A percentile compares a stretch with the other conserved stretches of the same genome.
Conservation (phyloP, 106 monocot species). For the Acorus calamus region DNA sequence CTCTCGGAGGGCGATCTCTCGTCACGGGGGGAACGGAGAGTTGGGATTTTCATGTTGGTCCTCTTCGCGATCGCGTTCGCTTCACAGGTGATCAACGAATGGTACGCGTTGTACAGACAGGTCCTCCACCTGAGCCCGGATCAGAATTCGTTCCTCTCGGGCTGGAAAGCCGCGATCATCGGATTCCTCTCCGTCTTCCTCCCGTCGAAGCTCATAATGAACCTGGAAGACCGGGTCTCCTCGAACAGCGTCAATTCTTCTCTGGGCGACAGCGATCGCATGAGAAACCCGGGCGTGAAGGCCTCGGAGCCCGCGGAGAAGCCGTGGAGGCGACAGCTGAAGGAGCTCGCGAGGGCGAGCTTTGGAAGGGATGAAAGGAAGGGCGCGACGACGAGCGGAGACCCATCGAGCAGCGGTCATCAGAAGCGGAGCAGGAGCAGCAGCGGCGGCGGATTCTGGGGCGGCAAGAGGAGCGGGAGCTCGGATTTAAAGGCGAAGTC, state of each 20-base stretch:
- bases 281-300: neutral
- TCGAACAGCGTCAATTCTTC: slow-evolving; percentile 7
- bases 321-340: slow-evolving; percentile 77
- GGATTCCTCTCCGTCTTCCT: slow-evolving; percentile 51
- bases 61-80: slow-evolving; percentile 34
- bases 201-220: slow-evolving; percentile 17
- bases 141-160: slow-evolving; percentile 31
- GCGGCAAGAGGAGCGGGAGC: slow-evolving; percentile 41
- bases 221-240: slow-evolving; percentile 21
- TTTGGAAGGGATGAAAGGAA: slow-evolving; percentile 52
- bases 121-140: slow-evolving; percentile 33
- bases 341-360: slow-evolving; percentile 81
- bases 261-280: neutral
- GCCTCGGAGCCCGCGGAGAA: slow-evolving; percentile 27
- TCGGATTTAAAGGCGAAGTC: slow-evolving; percentile 44
- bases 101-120: slow-evolving; percentile 75
- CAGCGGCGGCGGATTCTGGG: slow-evolving; percentile 15
- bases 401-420: slow-evolving; percentile 36
- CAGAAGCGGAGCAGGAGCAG: slow-evolving; percentile 16
- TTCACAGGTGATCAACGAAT: slow-evolving; percentile 57
- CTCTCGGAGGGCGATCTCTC: slow-evolving; percentile 33
- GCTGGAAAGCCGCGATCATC: slow-evolving; percentile 31
- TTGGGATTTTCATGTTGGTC: slow-evolving; percentile 53
- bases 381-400: neutral
- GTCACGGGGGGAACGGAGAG: slow-evolving; percentile 11